phyloP scores from a whole-genome alignment of 176 grass and related monocot species.

The Alopecurus myosuroides region DNA sequence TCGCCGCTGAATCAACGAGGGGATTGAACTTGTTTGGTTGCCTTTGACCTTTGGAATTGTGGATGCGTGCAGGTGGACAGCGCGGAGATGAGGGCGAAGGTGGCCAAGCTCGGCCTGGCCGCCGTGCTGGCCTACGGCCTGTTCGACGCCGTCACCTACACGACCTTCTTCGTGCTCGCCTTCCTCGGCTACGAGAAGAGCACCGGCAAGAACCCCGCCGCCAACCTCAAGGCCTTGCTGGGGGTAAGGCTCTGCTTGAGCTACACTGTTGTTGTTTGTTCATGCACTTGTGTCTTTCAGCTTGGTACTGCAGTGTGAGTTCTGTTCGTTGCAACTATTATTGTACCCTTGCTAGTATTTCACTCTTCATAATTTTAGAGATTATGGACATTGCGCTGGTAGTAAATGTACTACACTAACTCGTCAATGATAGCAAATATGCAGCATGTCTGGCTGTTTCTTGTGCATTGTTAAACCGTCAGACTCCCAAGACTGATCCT shows the following conservation, averaged over 20 bases:
- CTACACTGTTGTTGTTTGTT: neutral
- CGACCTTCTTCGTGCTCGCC: conserved; percentile 56
- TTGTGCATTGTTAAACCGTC: neutral
- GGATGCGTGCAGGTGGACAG: conserved; percentile 15
- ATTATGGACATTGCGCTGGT: neutral
- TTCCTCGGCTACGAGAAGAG: conserved; percentile 75
- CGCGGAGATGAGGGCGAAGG: conserved; percentile 45
- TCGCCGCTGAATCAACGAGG: neutral
- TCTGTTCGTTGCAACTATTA: neutral
- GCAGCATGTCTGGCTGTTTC: neutral
- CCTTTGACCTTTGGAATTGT: conserved; percentile 6
- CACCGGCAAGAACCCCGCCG: conserved; percentile 53
- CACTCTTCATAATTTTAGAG: neutral
- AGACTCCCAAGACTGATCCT: neutral
- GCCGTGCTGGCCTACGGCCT: conserved; percentile 52
- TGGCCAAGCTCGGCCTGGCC: conserved; percentile 46
- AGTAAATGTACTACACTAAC: neutral
- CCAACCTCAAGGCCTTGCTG: conserved; percentile 60
- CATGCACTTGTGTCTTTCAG: neutral
- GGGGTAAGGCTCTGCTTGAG: conserved; percentile 25
- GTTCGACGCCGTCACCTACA: conserved; percentile 65
- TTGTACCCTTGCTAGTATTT: neutral
- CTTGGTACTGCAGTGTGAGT: neutral
- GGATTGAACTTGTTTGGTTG: neutral
- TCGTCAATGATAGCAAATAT: neutral